phyloP scores from a whole-genome alignment of 129 eudicot genomes.

The Flaveria brownii region DNA sequence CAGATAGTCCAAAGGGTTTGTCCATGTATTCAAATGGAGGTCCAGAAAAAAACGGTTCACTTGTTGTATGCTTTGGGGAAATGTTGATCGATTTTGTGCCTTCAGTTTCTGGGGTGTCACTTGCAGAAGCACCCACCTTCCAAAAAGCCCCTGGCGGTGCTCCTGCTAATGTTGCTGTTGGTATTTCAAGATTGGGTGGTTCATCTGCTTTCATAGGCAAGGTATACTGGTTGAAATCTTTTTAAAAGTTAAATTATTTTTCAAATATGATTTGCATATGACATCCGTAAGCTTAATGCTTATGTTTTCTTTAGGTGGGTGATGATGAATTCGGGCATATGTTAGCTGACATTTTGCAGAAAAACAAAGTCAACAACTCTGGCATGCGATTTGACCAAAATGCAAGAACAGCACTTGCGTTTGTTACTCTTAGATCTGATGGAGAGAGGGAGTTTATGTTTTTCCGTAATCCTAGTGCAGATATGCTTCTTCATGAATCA shows the following conservation, averaged over 20 bases:
- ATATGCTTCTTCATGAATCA: constrained; percentile 64
- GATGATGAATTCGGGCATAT: constrained; percentile 62
- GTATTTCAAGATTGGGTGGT: constrained; percentile 78
- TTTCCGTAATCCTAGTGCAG: constrained; percentile 66
- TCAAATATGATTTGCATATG: neutral
- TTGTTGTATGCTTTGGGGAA: constrained; percentile 72
- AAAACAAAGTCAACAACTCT: constrained; percentile 58
- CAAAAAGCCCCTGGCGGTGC: constrained; percentile 94
- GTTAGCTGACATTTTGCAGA: constrained; percentile 57
- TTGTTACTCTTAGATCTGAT: constrained; percentile 55
- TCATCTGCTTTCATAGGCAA: constrained; percentile 89
- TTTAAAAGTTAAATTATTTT: neutral
- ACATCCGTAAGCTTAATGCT: neutral
- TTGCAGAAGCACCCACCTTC: constrained; percentile 87
- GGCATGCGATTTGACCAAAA: constrained; percentile 58
- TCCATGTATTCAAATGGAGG: constrained; percentile 36
- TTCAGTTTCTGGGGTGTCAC: constrained; percentile 72
- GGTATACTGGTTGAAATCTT: constrained; percentile 29
- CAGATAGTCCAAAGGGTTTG: constrained; percentile 26
- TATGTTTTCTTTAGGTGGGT: constrained; percentile 46
- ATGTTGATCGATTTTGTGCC: constrained; percentile 92
- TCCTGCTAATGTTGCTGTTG: constrained; percentile 95
- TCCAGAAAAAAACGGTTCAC: constrained; percentile 15
- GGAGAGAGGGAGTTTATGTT: constrained; percentile 68
- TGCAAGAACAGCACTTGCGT: constrained; percentile 66